Evolutionary conservation across 1,284 basidiomycete genomes (phyloP).

Genomic region (Ustilago bromivora): DNA sequence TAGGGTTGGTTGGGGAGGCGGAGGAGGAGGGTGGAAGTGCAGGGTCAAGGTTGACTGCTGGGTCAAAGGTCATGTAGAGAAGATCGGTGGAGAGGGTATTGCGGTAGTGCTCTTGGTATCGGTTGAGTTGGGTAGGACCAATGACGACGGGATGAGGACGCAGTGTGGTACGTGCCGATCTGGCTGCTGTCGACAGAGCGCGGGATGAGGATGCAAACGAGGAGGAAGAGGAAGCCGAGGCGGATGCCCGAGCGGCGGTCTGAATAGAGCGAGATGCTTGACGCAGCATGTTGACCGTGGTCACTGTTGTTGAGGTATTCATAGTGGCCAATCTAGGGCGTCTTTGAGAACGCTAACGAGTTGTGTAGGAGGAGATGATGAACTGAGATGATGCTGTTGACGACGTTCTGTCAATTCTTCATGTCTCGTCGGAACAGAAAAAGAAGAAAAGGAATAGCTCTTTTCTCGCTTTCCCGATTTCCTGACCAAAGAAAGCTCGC

Average conservation of each 20-base stretch:
- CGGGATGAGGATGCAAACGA: constrained; percentile 19
- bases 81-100: constrained; percentile 84
- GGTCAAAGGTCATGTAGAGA: constrained; percentile 92
- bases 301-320: constrained; percentile 36
- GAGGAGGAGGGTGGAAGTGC: constrained; percentile 14
- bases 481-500: background rate
- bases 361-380: background rate
- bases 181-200: constrained; percentile 21
- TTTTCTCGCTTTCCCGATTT: constrained; percentile 6
- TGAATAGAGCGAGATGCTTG: constrained; percentile 17
- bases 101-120: constrained; percentile 87
- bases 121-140: constrained; percentile 77
- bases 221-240: constrained; percentile 8
- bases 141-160: constrained; percentile 62
- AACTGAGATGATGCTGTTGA: background rate
- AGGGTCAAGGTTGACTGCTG: constrained; percentile 31
- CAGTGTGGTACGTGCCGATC: constrained; percentile 49
- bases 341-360: background rate
- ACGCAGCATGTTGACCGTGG: constrained; percentile 39
- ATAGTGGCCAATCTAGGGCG: constrained; percentile 11
- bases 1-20: constrained; percentile 15
- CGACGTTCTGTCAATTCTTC: constrained; percentile 7
- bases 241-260: constrained; percentile 8
- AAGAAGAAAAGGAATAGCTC: constrained; percentile 6
- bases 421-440: constrained; percentile 9